A percentile compares a stretch with the other conserved stretches of the same genome.
Conservation (phyloP, 345 rosid species). For the Odontarrhena argentea region DNA sequence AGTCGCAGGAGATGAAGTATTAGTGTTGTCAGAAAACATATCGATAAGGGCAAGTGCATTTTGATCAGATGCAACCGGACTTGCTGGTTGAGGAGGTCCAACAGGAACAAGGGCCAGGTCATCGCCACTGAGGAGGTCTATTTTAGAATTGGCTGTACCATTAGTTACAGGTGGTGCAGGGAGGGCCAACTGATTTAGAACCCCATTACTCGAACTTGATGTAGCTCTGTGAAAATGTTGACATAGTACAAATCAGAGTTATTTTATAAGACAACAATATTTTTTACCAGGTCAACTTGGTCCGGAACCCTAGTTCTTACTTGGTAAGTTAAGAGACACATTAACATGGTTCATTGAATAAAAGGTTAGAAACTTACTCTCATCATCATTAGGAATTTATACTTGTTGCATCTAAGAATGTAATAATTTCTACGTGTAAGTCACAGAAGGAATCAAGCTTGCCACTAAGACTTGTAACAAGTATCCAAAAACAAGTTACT, state of each 20-base stretch:
- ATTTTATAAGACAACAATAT: conserved; percentile 2
- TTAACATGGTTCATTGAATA: conserved; percentile 3
- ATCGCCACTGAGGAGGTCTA: conserved; percentile 98
- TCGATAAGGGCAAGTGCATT: conserved; percentile 89
- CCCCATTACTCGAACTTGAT: conserved; percentile 56
- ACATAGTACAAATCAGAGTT: conserved; percentile 25
- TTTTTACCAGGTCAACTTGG: conserved; percentile 19
- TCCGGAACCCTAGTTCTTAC: conserved; percentile 11
- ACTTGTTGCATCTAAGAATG: conserved; percentile 20
- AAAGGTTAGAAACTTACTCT: not conserved
- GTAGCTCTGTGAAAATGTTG: conserved; percentile 52
- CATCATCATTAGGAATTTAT: conserved; percentile 19
- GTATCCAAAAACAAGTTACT: not conserved
- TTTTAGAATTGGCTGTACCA: conserved; percentile 68
- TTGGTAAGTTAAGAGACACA: conserved; percentile 14
- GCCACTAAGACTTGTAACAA: conserved; percentile 12
- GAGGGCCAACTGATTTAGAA: conserved; percentile 71
- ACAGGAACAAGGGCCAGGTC: conserved; percentile 79
- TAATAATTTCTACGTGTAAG: conserved; percentile 3
- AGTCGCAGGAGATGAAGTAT: conserved; percentile 52
- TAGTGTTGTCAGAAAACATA: conserved; percentile 69
- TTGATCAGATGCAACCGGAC: conserved; percentile 64
- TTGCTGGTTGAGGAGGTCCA: conserved; percentile 60
- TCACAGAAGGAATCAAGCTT: conserved; percentile 5
- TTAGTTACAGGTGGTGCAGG: conserved; percentile 81